Evolutionary conservation across 1,284 basidiomycete species (phyloP), one percentile per base, ranked within the genome.

Genomic region (Takashimella tepidaria): DNA sequence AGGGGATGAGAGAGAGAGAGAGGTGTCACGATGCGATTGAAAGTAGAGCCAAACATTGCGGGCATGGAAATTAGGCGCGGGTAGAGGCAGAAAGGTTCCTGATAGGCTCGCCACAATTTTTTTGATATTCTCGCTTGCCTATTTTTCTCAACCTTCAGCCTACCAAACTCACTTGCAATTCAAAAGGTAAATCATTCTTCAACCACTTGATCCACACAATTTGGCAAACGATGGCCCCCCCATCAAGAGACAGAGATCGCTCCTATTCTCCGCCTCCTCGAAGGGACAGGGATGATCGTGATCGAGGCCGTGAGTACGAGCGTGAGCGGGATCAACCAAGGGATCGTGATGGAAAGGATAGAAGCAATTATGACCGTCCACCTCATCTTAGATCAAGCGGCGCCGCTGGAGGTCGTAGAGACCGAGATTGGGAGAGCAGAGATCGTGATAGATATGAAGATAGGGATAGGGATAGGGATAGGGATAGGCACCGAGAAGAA

Each of bases 251-350:
- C 49, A 50, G 50, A 37, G 26, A 44, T 20, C 27, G 45, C n/a
- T 49, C 55, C n/a, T n/a, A 13, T 53, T 54, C 45, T 55, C 57
- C n/a, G n/a, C 55, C 54, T 12, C 31, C 24, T 37, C 51, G 50
- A 3, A 45, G 57, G 23, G 21, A 41, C 5, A 13, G 49, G 22
- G 41, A 53, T 6, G 31, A 49, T 31, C 45, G 46, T 53, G 45
- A n/a, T 54, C 51, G 4, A 51, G 53, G n/a, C 20, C 41, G 2
- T 43, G n/a, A n/a, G n/a, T n/a, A n/a, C n/a, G 27, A 42, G 3
- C 41, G 25, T 3, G 31, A 21, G 43, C 27, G 44, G 25, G 48
- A 42, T n/a, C n/a, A n/a, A n/a, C n/a, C n/a, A n/a, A n/a, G n/a
- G n/a, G n/a, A n/a, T n/a, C n/a, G n/a, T n/a, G n/a, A n/a, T n/a